These are phyloP conservation scores for Ascochyta fabae DNA, from an alignment of 2,329 filamentous ascomycete genomes.

Conservation along the genomic window DNA sequence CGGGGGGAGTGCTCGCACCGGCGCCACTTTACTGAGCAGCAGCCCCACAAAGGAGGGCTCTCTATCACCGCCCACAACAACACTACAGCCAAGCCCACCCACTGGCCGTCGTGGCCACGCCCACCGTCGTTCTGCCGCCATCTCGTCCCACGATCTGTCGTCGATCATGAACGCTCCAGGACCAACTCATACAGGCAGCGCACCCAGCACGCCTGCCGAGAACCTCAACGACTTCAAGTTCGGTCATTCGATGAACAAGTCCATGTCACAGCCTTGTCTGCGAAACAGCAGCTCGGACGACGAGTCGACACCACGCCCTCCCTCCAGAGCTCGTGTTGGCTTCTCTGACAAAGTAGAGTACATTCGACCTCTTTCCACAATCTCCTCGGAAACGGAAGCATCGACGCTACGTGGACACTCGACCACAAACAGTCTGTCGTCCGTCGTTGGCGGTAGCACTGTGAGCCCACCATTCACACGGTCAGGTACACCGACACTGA, in stretches of 20 bases:
- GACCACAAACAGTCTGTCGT: slow-evolving; percentile 80
- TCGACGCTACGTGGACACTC: slow-evolving; percentile 74
- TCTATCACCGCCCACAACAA: slow-evolving; percentile 62
- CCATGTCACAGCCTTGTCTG: slow-evolving; percentile 49
- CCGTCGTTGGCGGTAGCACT: slow-evolving; percentile 68
- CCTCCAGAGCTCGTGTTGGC: slow-evolving; percentile 71
- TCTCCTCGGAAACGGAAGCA: slow-evolving; percentile 84
- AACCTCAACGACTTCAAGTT: slow-evolving; percentile 52
- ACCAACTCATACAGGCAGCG: slow-evolving; percentile 65
- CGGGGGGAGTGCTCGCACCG: slow-evolving; percentile 67
- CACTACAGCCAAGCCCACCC: slow-evolving; percentile 57
- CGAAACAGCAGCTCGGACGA: slow-evolving; percentile 33
- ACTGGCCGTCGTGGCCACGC: slow-evolving; percentile 71
- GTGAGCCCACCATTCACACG: slow-evolving; percentile 54
- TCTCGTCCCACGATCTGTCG: slow-evolving; percentile 83
- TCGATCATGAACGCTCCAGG: slow-evolving; percentile 68
- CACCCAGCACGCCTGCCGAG: slow-evolving; percentile 65
- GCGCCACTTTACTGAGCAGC: slow-evolving; percentile 66
- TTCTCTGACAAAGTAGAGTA: slow-evolving; percentile 87
- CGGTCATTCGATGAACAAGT: slow-evolving; percentile 46
- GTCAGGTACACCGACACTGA: slow-evolving; percentile 49
- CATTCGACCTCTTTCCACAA: slow-evolving; percentile 80
- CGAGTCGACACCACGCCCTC: slow-evolving; percentile 42
- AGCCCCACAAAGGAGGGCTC: slow-evolving; percentile 72
- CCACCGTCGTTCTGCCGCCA: slow-evolving; percentile 79